Evolutionary conservation across 441 rosid genomes (phyloP).

Genomic region (Gossypium davidsonii): DNA sequence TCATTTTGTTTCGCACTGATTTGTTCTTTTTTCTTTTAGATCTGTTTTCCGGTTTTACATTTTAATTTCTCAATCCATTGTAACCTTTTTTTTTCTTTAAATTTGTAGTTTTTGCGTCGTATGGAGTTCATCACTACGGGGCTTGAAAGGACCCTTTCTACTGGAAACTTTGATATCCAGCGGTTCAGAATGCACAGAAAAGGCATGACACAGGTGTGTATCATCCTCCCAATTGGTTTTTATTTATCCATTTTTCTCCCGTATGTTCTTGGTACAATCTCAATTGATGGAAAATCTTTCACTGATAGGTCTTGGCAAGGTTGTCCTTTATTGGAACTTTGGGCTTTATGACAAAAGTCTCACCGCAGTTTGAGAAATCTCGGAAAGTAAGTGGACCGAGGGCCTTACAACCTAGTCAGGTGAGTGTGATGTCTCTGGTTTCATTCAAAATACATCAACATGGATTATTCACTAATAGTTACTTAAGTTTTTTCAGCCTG

Average conservation of each 20-base stretch:
- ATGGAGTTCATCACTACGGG: slow-evolving; percentile 50
- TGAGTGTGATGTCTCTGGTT: slow-evolving; percentile 24
- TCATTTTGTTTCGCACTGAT: background rate
- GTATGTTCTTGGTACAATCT: slow-evolving; percentile 7
- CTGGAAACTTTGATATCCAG: slow-evolving; percentile 88
- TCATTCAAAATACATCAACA: background rate
- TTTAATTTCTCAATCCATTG: background rate
- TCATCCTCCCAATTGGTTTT: slow-evolving; percentile 10
- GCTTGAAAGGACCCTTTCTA: slow-evolving; percentile 86
- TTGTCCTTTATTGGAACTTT: slow-evolving; percentile 72
- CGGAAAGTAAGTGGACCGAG: slow-evolving; percentile 99
- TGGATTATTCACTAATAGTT: slow-evolving; percentile 4
- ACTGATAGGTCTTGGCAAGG: slow-evolving; percentile 61
- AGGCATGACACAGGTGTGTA: slow-evolving; percentile 87
- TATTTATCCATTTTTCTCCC: slow-evolving; percentile 13
- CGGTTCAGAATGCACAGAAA: slow-evolving; percentile 95
- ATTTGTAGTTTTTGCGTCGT: slow-evolving; percentile 31
- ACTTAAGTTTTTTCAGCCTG: background rate
- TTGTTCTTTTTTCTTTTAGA: background rate
- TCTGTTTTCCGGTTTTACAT: background rate
- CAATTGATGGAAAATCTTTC: slow-evolving; percentile 21
- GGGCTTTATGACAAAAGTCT: slow-evolving; percentile 81
- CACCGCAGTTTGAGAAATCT: slow-evolving; percentile 93
- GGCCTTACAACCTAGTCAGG: slow-evolving; percentile 99
- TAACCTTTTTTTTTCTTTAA: background rate